phyloP scores from a whole-genome alignment of 768 basidiomycete genomes.

The Gautieria morchelliformis region DNA sequence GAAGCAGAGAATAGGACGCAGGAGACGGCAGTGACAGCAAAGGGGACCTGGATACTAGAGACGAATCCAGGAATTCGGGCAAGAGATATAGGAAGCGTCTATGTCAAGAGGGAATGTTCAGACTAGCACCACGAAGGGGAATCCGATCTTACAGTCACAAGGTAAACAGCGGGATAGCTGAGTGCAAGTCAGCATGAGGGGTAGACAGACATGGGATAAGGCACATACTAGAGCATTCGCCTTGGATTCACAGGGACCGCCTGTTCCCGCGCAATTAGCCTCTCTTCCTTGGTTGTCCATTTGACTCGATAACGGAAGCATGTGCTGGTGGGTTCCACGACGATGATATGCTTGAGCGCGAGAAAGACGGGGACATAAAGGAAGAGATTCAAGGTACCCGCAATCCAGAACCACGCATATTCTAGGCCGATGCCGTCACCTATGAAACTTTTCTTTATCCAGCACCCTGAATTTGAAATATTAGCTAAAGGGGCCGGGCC shows the following conservation, averaged over 20 bases:
- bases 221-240: slow-evolving; percentile 39
- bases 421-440: slow-evolving; percentile 36
- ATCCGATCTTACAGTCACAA: slow-evolving; percentile 21
- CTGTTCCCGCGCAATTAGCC: neutral
- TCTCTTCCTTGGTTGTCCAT: neutral
- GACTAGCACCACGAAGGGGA: neutral
- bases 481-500: neutral
- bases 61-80: slow-evolving; percentile 31
- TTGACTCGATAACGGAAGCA: slow-evolving; percentile 11
- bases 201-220: neutral
- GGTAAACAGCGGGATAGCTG: slow-evolving; percentile 40
- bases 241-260: slow-evolving; percentile 22
- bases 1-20: slow-evolving; percentile 34
- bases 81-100: slow-evolving; percentile 32
- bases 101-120: neutral
- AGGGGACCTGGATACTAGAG: slow-evolving; percentile 17
- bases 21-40: slow-evolving; percentile 29
- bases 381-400: slow-evolving; percentile 31
- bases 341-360: slow-evolving; percentile 29
- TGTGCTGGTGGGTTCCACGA: slow-evolving; percentile 17
- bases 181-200: slow-evolving; percentile 3
- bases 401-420: slow-evolving; percentile 43
- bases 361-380: slow-evolving; percentile 38
- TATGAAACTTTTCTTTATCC: slow-evolving; percentile 30
- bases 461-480: slow-evolving; percentile 36